Base-by-base conservation (phyloP, 2,329 filamentous ascomycete genomes). In the Cordyceps pruinosa region DNA sequence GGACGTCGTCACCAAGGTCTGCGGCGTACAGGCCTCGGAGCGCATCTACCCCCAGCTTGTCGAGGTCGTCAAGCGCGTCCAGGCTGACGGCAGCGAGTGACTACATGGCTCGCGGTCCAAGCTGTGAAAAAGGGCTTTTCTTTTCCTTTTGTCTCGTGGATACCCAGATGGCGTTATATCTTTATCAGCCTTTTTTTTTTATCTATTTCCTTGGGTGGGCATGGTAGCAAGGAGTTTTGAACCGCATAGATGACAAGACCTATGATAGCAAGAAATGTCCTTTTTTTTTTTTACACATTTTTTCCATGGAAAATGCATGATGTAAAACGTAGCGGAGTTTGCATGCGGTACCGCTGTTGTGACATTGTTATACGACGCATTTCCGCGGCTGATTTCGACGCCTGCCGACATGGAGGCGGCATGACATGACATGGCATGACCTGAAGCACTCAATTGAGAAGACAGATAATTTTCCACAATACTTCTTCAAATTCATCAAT, bases 41-140 rank as follows among this genome's bases (percentile, higher is more conserved):
- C 87, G 89, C 68, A 81, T 97, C 57, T 96, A 86, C 75, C 75
- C 82, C 58, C 81, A 85, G 68, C 82, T 97, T 34, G 81, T 91
- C 47, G 79, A 88, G 66, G 78, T 93, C 58, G 91, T 97, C 58
- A 82, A 88, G 75, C 89, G 87, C 71, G 92, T 97, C 30, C 90
- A 97, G 75, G 79, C 75, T n/a, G 81, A 50, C 34, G 39, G 73
- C 61, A 66, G 63, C 15, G 72, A 77, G 58, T 79, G 73, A 77
- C 66, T 68, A 17, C 30, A 48, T 49, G 58, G 50, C n/a, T 28
- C 35, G 21, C 41, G 39, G 9, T 23, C 55, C 5, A 52, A 52
- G 32, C 47, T 57, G 23, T 57, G 17, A 51, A n/a, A n/a, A n/a
- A n/a, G n/a, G 23, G 28, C 28, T 25, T 21, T 37, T 13, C 37